Evolutionary conservation across 2,329 filamentous ascomycete species (phyloP).

Genomic region (Aspergillus tanneri): DNA sequence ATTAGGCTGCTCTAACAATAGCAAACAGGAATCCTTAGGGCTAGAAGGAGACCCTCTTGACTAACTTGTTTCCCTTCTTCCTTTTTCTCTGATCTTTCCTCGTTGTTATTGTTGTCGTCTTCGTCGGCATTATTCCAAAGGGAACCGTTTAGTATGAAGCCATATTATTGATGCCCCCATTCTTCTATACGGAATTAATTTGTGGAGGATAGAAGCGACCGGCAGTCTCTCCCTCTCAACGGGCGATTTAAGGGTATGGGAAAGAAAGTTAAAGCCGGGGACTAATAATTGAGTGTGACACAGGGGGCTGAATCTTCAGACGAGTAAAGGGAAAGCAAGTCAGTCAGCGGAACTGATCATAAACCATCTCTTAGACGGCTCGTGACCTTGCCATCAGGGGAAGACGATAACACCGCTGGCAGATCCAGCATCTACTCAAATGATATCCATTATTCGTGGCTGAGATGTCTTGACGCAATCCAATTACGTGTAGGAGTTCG

Average conservation of each 20-base stretch:
- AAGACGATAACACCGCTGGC: too few species aligned
- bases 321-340: constrained; percentile 5
- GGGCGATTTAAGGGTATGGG: constrained; percentile 14
- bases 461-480: too few species aligned
- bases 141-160: too few species aligned
- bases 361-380: neutral
- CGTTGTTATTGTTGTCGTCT: neutral
- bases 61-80: constrained; percentile 11
- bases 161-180: too few species aligned
- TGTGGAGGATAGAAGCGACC: constrained; percentile 7
- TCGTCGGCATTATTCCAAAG: neutral
- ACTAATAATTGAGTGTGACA: too few species aligned
- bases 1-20: constrained; percentile 8
- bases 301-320: constrained; percentile 12
- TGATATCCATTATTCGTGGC: too few species aligned
- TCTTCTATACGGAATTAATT: neutral
- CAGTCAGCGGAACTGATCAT: neutral
- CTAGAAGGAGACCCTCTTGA: constrained; percentile 35
- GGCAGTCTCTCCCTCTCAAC: constrained; percentile 8
- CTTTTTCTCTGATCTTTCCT: neutral
- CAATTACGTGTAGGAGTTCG: too few species aligned
- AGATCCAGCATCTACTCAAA: too few species aligned
- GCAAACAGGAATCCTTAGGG: constrained; percentile 36
- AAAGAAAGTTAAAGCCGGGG: too few species aligned
- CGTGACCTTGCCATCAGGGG: too few species aligned